These are phyloP conservation scores for Kodamaea sp. DNA, from an alignment of 1,139 yeast species.

Conservation along the genomic window DNA sequence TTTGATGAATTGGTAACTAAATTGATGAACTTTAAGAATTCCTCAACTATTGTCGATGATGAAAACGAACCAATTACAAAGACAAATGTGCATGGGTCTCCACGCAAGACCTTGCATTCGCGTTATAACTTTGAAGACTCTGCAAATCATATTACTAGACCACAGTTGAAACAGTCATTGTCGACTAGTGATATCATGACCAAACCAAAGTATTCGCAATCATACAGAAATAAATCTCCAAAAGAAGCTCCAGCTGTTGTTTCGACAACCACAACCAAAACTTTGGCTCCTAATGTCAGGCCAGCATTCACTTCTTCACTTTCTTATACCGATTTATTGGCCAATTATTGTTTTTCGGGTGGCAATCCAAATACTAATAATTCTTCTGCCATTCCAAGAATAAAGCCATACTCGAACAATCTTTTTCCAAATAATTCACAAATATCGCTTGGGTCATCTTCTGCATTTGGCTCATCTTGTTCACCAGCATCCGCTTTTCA, in stretches of 20 bases:
- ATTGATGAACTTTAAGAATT: conserved; percentile 13
- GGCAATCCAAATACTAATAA: conserved; percentile 14
- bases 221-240: conserved; percentile 15
- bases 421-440: too few species aligned
- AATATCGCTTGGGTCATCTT: too few species aligned
- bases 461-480: conserved; percentile 12
- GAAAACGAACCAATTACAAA: conserved; percentile 3
- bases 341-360: conserved; percentile 33
- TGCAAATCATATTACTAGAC: conserved; percentile 14
- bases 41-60: conserved; percentile 8
- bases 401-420: not conserved
- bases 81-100: conserved; percentile 1
- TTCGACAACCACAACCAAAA: not conserved
- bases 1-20: conserved; percentile 26
- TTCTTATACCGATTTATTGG: conserved; percentile 30
- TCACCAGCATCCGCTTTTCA: conserved; percentile 30
- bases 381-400: conserved; percentile 7
- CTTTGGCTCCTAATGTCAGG: not conserved
- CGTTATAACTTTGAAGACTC: conserved; percentile 11
- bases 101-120: conserved; percentile 13
- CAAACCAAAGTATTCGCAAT: conserved; percentile 18
- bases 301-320: conserved; percentile 16
- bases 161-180: conserved; percentile 24
- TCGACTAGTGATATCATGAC: conserved; percentile 25
- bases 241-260: conserved; percentile 2